phyloP scores from a whole-genome alignment of 2,329 filamentous ascomycete genomes.

The Aspergillus novoparasiticus region DNA sequence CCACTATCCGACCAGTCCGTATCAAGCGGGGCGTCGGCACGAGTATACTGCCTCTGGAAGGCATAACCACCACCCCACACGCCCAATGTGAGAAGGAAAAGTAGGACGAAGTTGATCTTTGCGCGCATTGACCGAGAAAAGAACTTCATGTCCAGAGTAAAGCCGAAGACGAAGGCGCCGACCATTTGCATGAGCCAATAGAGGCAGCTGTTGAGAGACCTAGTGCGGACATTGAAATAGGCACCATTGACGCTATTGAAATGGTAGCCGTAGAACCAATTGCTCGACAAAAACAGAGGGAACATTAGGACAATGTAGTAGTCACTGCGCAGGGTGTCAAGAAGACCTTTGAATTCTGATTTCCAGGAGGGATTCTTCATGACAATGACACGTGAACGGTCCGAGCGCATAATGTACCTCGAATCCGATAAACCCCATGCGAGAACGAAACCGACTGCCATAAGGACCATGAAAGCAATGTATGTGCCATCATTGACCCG shows the following conservation, averaged over 20 bases:
- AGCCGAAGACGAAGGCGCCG: slow-evolving; percentile 73
- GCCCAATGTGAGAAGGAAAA: slow-evolving; percentile 71
- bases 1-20: slow-evolving; percentile 68
- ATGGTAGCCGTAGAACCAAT: slow-evolving; percentile 80
- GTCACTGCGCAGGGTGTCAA: slow-evolving; percentile 69
- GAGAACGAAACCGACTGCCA: slow-evolving; percentile 69
- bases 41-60: slow-evolving; percentile 67
- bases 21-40: slow-evolving; percentile 37
- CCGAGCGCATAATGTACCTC: slow-evolving; percentile 69
- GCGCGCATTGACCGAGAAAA: slow-evolving; percentile 69
- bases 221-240: slow-evolving; percentile 73
- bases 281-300: slow-evolving; percentile 79
- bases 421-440: slow-evolving; percentile 72
- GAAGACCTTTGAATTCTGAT: slow-evolving; percentile 75
- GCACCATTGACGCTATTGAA: slow-evolving; percentile 73
- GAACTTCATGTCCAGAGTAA: slow-evolving; percentile 63
- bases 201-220: slow-evolving; percentile 75
- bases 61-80: slow-evolving; percentile 84
- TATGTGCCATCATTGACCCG: slow-evolving; percentile 73
- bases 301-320: slow-evolving; percentile 75
- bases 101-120: slow-evolving; percentile 61
- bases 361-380: slow-evolving; percentile 91
- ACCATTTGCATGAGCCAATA: slow-evolving; percentile 80
- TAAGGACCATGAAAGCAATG: slow-evolving; percentile 83
- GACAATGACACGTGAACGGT: slow-evolving; percentile 78